Evolutionary conservation across 768 basidiomycete species (phyloP), one percentile per base, ranked within the genome.

Genomic region (Russula vinacea): DNA sequence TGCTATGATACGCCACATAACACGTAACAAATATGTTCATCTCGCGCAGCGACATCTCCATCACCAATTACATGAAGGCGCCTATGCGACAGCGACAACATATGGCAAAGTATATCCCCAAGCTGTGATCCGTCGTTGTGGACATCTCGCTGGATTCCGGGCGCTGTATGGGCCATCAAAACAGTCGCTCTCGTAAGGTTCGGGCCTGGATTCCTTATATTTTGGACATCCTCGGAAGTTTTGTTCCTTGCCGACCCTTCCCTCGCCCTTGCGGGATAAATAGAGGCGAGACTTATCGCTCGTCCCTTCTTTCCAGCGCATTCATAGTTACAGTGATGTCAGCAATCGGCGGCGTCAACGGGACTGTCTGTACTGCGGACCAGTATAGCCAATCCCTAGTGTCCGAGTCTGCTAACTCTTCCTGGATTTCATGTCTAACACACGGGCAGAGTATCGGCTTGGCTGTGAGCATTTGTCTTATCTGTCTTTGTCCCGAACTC

Each of bases 371-470:
- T 37, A 37, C 42, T 19, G 50, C 5, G 10, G n/a, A 40, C 5
- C 61, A 64, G 29, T 63, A 56, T 13, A 0, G 17, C 1, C 57
- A 55, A 53, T 54, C 17, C 47, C 9, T n/a, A 10, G 7, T 0
- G 4, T 24, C n/a, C n/a, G n/a, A 10, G 11, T 35, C 10, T 14
- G 13, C 2, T 22, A 8, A 17, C 16, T 17, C 5, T 13, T 3
- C 16, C 19, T 10, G 49, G 0, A 67, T 68, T 24, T 44, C 53
- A 22, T 78, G 74, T 54, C 60, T 77, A 32, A 74, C 73, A 10
- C 71, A 73, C 2, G 74, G 74, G 11, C 66, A 78, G 45, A 73
- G 71, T 60, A 77, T 78, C 55, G 78, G 75, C 2, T 67, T 78
- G 40, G 75, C 75, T 10, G 78, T 78, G 56, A 45, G 67, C 9